A percentile compares a stretch with the other conserved stretches of the same genome.
phyloP scores from a whole-genome alignment of 495 filamentous ascomycete genomes.

The Penicillium fimorum region DNA sequence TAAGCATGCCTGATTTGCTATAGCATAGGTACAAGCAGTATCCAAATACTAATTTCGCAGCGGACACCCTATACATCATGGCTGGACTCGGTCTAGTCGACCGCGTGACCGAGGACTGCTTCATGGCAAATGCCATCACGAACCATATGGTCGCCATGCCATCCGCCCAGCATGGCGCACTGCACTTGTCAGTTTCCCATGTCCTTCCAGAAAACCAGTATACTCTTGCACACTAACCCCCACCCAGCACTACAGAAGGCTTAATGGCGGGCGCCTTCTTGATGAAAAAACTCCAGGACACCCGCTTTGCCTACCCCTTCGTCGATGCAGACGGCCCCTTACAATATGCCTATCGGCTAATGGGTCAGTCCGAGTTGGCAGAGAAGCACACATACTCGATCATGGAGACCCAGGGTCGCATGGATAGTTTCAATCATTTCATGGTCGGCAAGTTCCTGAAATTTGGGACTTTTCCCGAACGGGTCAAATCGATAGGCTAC shows the following conservation, averaged over 20 bases:
- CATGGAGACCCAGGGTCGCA: conserved; percentile 38
- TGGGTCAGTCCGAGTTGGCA: conserved; percentile 32
- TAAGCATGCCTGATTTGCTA: conserved; percentile 11
- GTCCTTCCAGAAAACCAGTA: too few species aligned
- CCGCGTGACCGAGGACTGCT: conserved; percentile 26
- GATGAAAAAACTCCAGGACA: conserved; percentile 35
- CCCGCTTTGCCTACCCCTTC: conserved; percentile 38
- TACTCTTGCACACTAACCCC: neutral
- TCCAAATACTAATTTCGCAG: conserved; percentile 19
- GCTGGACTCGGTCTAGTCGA: conserved; percentile 36
- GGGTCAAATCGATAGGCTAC: conserved; percentile 29
- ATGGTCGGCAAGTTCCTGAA: conserved; percentile 44
- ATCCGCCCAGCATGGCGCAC: conserved; percentile 37
- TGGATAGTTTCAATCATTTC: conserved; percentile 44
- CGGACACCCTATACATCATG: conserved; percentile 40
- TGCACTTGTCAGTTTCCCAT: conserved; percentile 35
- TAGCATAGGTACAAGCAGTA: neutral
- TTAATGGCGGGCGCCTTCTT: conserved; percentile 38
- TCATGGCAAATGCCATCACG: conserved; percentile 34
- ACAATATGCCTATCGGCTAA: conserved; percentile 36
- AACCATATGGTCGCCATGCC: conserved; percentile 35
- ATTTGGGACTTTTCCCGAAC: conserved; percentile 31
- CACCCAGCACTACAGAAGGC: conserved; percentile 35
- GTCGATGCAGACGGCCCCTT: conserved; percentile 32
- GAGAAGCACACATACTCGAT: conserved; percentile 38